A percentile compares a stretch with the other conserved stretches of the same genome.
phyloP scores from a whole-genome alignment of 768 basidiomycete genomes.

The Russula lepida region DNA sequence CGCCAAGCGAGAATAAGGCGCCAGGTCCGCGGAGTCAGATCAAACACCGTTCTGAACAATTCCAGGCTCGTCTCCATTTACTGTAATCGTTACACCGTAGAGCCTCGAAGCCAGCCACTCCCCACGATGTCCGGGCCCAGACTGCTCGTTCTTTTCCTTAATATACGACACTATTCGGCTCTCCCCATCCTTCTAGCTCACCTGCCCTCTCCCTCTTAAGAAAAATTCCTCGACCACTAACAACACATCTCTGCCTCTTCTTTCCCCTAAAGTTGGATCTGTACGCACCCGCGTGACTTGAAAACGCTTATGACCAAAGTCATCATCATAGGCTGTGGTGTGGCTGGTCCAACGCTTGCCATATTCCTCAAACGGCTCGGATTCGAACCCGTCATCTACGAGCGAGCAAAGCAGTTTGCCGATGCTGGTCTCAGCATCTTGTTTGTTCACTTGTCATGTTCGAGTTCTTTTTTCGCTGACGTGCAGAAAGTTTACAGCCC shows the following conservation, averaged over 20 bases:
- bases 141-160: neutral
- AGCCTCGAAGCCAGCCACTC: neutral
- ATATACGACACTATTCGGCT: neutral
- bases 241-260: neutral
- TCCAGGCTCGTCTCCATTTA: too few species aligned
- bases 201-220: neutral
- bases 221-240: neutral
- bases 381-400: conserved; percentile 17
- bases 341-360: conserved; percentile 20
- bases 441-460: neutral
- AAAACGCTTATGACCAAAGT: conserved; percentile 11
- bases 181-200: neutral
- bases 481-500: conserved; percentile 15
- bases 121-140: conserved; percentile 3
- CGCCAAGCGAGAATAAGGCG: too few species aligned
- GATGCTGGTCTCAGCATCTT: conserved; percentile 19
- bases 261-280: neutral
- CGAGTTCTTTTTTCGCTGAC: neutral
- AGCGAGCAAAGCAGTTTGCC: conserved; percentile 6
- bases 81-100: neutral
- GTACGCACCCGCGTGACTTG: neutral
- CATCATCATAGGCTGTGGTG: conserved; percentile 19
- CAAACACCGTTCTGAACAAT: too few species aligned
- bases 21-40: too few species aligned
- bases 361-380: conserved; percentile 20